Conservation (phyloP, 1,284 basidiomycete species). For the Coniferiporia sulphurascens region DNA sequence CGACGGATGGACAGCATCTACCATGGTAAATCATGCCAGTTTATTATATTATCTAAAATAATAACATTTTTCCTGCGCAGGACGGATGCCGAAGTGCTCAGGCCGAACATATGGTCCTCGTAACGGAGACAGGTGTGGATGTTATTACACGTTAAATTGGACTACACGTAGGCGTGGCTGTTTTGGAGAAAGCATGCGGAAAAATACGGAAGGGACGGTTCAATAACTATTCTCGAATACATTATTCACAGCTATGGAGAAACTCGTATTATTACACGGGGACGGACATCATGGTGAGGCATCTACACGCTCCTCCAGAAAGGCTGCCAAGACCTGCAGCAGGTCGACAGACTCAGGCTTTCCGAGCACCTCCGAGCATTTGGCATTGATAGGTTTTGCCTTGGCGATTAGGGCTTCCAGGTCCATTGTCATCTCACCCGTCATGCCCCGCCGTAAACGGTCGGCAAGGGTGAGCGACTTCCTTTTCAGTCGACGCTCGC, state of each 20-base stretch:
- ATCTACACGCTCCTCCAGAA: conserved; percentile 49
- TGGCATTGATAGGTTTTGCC: conserved; percentile 54
- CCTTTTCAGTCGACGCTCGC: conserved; percentile 32
- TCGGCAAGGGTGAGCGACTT: conserved; percentile 54
- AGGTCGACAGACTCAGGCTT: conserved; percentile 40
- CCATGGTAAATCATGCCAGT: conserved; percentile 49
- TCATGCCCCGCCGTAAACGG: conserved; percentile 64
- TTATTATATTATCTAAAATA: background rate
- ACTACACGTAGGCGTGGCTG: background rate
- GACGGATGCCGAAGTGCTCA: conserved; percentile 78
- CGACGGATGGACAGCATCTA: conserved; percentile 86
- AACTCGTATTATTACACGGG: background rate
- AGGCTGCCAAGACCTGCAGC: conserved; percentile 51
- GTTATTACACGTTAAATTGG: conserved; percentile 45
- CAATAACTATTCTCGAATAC: background rate
- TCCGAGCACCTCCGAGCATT: conserved; percentile 24
- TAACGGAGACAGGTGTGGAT: conserved; percentile 69
- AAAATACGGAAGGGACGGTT: background rate
- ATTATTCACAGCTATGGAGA: conserved; percentile 17
- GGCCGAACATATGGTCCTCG: conserved; percentile 83
- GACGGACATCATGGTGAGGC: conserved; percentile 14
- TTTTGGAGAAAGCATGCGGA: background rate
- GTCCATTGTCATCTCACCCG: conserved; percentile 74
- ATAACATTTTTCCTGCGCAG: conserved; percentile 28
- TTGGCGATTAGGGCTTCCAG: conserved; percentile 61